phyloP scores from a whole-genome alignment of 2,329 filamentous ascomycete genomes.

The Penicillium digitatum region DNA sequence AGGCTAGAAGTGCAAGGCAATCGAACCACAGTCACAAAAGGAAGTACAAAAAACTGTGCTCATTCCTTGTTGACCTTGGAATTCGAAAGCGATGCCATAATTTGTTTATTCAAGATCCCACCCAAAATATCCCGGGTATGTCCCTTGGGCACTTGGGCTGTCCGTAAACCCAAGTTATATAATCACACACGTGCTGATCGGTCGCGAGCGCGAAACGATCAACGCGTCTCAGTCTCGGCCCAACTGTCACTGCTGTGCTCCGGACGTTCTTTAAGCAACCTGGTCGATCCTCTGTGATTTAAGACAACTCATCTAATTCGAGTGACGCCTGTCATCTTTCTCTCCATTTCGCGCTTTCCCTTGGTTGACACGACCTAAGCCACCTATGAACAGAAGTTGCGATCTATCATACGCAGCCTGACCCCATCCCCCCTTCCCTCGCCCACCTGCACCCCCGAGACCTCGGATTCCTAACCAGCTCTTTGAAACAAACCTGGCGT shows the following conservation, averaged over 20 bases:
- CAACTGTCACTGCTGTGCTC: conserved; percentile 8
- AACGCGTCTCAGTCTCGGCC: conserved; percentile 20
- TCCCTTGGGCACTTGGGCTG: background rate
- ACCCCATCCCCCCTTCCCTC: background rate
- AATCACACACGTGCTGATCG: conserved; percentile 22
- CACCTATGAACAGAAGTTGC: conserved; percentile 1
- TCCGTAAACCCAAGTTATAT: conserved; percentile 5
- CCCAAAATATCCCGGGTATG: background rate
- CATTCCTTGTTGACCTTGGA: background rate
- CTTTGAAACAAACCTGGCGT: conserved; percentile 1
- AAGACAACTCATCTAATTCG: background rate
- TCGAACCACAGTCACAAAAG: background rate
- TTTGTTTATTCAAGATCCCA: background rate
- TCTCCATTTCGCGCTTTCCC: background rate
- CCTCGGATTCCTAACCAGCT: background rate
- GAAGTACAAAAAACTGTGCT: background rate
- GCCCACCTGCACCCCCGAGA: background rate
- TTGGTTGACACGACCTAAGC: background rate
- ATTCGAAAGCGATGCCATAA: background rate
- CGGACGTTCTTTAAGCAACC: background rate
- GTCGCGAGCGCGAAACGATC: conserved; percentile 22
- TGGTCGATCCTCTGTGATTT: background rate
- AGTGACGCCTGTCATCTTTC: background rate
- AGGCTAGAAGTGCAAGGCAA: background rate
- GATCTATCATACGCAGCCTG: conserved; percentile 6